A percentile compares a stretch with the other conserved stretches of the same genome.
phyloP scores from a whole-genome alignment of 371 early-diverging fungal genomes.

The Astathelohania contejeani region DNA sequence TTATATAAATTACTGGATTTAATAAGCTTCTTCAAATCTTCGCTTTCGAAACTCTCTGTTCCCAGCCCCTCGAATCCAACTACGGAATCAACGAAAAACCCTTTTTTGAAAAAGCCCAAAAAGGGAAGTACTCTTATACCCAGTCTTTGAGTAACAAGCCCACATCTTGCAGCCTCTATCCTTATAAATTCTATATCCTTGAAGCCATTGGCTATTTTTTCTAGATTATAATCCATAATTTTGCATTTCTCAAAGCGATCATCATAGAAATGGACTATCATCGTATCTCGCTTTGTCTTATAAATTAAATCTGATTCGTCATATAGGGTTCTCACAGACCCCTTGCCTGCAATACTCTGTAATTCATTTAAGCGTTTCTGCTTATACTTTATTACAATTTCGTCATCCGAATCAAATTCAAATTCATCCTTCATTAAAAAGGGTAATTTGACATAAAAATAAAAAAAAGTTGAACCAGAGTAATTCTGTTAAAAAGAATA shows the following conservation, averaged over 20 bases:
- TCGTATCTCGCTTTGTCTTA: conserved; percentile 31
- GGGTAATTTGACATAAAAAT: not conserved
- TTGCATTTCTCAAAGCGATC: conserved; percentile 39
- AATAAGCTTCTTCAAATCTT: conserved; percentile 10
- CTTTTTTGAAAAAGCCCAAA: conserved; percentile 46
- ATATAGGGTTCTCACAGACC: conserved; percentile 25
- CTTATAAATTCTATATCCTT: conserved; percentile 36
- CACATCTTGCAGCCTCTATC: conserved; percentile 36
- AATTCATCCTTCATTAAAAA: conserved; percentile 10
- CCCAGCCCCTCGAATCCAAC: conserved; percentile 51
- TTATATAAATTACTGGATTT: conserved; percentile 14
- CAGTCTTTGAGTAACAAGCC: conserved; percentile 29
- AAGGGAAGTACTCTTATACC: conserved; percentile 45
- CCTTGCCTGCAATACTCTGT: conserved; percentile 1
- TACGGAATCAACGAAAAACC: conserved; percentile 48
- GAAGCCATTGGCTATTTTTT: conserved; percentile 29
- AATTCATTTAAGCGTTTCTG: conserved; percentile 27
- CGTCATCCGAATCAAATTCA: conserved; percentile 14
- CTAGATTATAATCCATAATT: conserved; percentile 41
- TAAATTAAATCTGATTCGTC: conserved; percentile 45
- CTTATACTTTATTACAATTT: conserved; percentile 37
- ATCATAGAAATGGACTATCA: conserved; percentile 51
- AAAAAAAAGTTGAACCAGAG: no score
- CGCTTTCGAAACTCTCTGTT: conserved; percentile 15
- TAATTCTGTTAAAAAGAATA: no score